Conservation (phyloP, 2,329 filamentous ascomycete species). For the Chaetomiaceae sp. region DNA sequence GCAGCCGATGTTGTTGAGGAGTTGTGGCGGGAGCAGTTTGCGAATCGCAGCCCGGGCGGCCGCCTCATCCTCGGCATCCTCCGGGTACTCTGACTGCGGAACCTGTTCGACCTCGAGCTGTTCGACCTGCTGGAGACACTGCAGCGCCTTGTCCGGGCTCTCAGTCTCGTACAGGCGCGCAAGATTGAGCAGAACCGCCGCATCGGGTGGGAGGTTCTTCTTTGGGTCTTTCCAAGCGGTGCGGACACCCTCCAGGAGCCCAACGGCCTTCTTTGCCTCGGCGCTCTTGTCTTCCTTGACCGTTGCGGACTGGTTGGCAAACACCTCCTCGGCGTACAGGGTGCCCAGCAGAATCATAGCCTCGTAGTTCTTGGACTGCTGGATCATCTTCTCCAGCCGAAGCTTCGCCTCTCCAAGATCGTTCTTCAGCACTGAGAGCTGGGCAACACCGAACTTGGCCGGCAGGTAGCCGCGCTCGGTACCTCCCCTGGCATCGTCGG, state of each 20-base stretch:
- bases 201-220: constrained; percentile 73
- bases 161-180: constrained; percentile 85
- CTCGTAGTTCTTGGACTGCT: constrained; percentile 76
- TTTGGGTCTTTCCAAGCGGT: constrained; percentile 90
- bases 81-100: constrained; percentile 61
- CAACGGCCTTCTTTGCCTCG: constrained; percentile 81
- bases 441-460: constrained; percentile 89
- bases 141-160: constrained; percentile 81
- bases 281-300: constrained; percentile 81
- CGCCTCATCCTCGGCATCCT: constrained; percentile 55
- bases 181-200: constrained; percentile 84
- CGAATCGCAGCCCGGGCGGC: constrained; percentile 59
- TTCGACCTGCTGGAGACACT: constrained; percentile 88
- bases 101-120: constrained; percentile 81
- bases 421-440: constrained; percentile 77
- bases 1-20: constrained; percentile 96
- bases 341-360: constrained; percentile 90
- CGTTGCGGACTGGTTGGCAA: constrained; percentile 65
- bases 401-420: constrained; percentile 92
- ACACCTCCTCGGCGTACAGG: constrained; percentile 90
- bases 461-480: constrained; percentile 88
- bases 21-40: constrained; percentile 77
- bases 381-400: constrained; percentile 87
- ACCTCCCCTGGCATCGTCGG: constrained; percentile 87
- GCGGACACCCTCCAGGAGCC: constrained; percentile 77